A percentile compares a stretch with the other conserved stretches of the same genome.
Evolutionary conservation across 2,329 filamentous ascomycete genomes (phyloP).

Genomic region (Penicillium sclerotiorum): DNA sequence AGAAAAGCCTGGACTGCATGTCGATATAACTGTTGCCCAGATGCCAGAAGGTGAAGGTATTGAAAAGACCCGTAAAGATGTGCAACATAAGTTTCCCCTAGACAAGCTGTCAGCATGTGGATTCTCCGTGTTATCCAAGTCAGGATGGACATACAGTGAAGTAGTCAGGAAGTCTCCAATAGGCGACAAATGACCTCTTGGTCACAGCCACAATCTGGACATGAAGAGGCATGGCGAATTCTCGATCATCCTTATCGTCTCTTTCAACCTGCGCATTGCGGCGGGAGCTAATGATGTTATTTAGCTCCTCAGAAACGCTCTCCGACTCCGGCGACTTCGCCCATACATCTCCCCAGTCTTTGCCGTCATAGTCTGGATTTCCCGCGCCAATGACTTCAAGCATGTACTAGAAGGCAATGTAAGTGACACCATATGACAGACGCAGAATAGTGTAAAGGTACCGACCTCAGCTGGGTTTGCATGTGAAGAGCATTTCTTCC

Average conservation of each 20-base stretch:
- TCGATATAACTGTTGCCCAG: slow-evolving; percentile 61
- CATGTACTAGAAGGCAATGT: slow-evolving; percentile 67
- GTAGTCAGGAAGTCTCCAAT: slow-evolving; percentile 69
- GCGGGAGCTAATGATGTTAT: slow-evolving; percentile 54
- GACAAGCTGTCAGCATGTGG: slow-evolving; percentile 16
- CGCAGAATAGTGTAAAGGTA: background rate
- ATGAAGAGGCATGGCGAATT: slow-evolving; percentile 64
- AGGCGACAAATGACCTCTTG: slow-evolving; percentile 62
- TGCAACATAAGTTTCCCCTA: slow-evolving; percentile 65
- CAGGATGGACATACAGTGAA: slow-evolving; percentile 34
- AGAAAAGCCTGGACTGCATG: slow-evolving; percentile 72
- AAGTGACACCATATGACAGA: background rate
- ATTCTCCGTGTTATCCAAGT: background rate
- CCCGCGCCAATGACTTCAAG: slow-evolving; percentile 71
- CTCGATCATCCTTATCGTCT: slow-evolving; percentile 55
- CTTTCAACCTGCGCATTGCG: slow-evolving; percentile 41
- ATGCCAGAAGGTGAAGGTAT: slow-evolving; percentile 71
- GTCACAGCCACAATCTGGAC: slow-evolving; percentile 59
- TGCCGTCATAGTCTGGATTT: slow-evolving; percentile 60
- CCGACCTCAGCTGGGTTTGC: slow-evolving; percentile 70
- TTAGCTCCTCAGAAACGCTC: slow-evolving; percentile 54
- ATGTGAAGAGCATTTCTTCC: slow-evolving; percentile 58
- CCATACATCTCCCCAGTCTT: slow-evolving; percentile 68
- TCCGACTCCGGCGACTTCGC: slow-evolving; percentile 54
- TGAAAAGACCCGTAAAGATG: slow-evolving; percentile 67